Conservation (phyloP, 148 eudicot genomes). For the Chenopodium suecicum region DNA sequence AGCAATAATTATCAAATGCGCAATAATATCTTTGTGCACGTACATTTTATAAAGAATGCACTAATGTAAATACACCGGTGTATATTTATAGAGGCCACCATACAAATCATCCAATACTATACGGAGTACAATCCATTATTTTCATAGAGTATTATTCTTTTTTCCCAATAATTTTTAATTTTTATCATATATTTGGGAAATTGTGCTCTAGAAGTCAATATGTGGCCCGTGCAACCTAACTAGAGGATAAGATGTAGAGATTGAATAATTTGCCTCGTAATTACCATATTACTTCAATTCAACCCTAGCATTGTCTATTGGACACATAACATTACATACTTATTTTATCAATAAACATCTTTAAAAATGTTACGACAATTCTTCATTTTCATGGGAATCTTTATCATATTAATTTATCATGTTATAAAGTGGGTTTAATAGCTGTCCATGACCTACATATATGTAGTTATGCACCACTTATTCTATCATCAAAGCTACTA, state of each 20-base stretch:
- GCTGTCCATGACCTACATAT: constrained; percentile 2
- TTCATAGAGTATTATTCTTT: neutral
- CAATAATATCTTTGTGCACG: too few relatives aligned
- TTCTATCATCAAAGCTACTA: neutral
- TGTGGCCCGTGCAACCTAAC: constrained; percentile 3
- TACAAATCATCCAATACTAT: neutral
- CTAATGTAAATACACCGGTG: too few relatives aligned
- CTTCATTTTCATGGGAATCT: neutral
- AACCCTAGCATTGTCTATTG: neutral
- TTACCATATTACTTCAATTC: neutral
- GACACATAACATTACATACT: neutral
- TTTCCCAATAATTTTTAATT: neutral
- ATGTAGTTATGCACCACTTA: neutral
- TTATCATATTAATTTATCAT: neutral
- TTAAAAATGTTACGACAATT: neutral
- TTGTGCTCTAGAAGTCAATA: neutral
- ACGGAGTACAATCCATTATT: neutral
- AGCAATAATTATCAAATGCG: too few relatives aligned
- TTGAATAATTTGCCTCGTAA: constrained; percentile 6
- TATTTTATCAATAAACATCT: too few relatives aligned
- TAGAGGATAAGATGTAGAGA: neutral
- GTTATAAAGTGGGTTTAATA: neutral
- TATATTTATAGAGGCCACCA: neutral
- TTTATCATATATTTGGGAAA: neutral
- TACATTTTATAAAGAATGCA: too few relatives aligned